Evolutionary conservation across 1,284 basidiomycete species (phyloP), one percentile per base, ranked within the genome.

Genomic region (Taiwanofungus camphoratus): DNA sequence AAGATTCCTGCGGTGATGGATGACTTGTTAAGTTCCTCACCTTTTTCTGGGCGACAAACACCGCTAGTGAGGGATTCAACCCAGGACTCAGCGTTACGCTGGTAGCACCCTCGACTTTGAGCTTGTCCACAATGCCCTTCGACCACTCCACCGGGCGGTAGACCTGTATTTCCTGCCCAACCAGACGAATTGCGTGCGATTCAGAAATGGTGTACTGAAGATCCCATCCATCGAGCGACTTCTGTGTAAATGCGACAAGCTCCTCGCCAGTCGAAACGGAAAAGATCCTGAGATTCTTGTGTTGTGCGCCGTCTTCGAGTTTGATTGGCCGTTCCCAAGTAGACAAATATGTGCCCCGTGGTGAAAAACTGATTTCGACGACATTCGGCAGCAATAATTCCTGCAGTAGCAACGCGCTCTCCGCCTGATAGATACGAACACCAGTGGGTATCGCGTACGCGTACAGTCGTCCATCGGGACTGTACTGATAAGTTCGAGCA

Each of bases 31-130:
- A n/a, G n/a, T n/a, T n/a, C n/a, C 70, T 29, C 46, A 80, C 85
- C 73, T 97, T 97, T 72, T 92, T 93, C 74, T 98, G 94, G 1
- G 84, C 87, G 31, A 94, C 73, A 62, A 98, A 99, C 12, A 95
- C 79, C 3, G 93, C 93, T 22, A 98, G 61, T 11, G 77, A 84
- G 3, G 90, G 88, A 59, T 89, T 89, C 55, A 85, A 67, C 8
- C 91, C 92, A 8, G 89, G 89, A 54, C 88, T 89, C 49, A 94
- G 69, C 13, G 77, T 73, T 45, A 91, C 76, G 54, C 73, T 78
- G 4, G 83, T 81, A 36, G 92, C 79, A 18, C 87, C 87, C 57
- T 95, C 92, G 19, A 91, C 77, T 55, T 74, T 82, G 46, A 93
- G 71, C 61, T 89, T 91, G 58, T 90, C 87, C 39, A 83, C 74